Conservation (phyloP, 371 early-diverging fungal genomes). For the Fennellomyces sp. region DNA sequence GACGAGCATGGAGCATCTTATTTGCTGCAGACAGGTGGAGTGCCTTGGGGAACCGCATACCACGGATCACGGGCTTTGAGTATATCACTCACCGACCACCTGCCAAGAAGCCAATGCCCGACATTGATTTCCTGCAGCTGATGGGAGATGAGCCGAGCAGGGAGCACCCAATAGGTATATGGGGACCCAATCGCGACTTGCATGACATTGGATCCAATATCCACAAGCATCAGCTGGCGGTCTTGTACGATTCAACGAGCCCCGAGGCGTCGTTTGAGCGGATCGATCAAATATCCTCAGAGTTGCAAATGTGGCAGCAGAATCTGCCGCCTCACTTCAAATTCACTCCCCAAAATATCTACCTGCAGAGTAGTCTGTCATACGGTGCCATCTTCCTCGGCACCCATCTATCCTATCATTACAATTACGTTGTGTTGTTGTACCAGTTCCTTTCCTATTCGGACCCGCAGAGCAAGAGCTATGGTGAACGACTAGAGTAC, state of each 20-base stretch:
- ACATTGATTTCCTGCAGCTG: neutral
- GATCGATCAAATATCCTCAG: neutral
- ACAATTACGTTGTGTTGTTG: neutral
- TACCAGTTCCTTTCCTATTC: neutral
- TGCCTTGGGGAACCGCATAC: neutral
- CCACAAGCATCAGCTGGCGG: neutral
- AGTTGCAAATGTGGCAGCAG: neutral
- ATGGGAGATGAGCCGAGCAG: neutral
- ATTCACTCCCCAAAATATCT: neutral
- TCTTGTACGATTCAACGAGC: neutral
- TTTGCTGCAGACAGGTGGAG: neutral
- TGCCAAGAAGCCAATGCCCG: neutral
- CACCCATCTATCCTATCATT: neutral
- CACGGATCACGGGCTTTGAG: neutral
- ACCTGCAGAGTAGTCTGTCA: neutral
- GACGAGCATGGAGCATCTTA: neutral
- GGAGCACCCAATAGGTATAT: neutral
- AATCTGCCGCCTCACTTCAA: neutral
- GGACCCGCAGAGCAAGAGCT: neutral
- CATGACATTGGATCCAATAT: neutral
- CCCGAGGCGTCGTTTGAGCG: neutral
- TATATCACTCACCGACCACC: neutral
- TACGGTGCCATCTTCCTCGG: neutral
- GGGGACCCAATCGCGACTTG: neutral
- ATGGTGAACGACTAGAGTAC: neutral